These are phyloP conservation scores for Solanum pimpinellifolium DNA, from an alignment of 257 asterid species.

Conservation along the genomic window DNA sequence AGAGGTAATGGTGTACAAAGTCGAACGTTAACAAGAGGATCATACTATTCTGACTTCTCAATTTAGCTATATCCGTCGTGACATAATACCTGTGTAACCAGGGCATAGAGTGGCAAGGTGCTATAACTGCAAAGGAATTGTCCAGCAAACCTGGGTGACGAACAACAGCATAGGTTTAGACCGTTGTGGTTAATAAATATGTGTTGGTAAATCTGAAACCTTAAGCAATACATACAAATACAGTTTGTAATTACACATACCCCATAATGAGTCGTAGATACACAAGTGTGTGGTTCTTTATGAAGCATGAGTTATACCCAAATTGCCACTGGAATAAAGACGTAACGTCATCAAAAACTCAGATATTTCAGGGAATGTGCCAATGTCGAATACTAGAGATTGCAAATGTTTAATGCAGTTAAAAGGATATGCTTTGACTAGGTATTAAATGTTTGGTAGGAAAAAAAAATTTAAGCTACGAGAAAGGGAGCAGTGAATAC, in stretches of 20 bases:
- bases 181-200: neutral
- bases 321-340: constrained; percentile 82
- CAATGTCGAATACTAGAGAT: neutral
- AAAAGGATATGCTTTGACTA: neutral
- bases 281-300: constrained; percentile 62
- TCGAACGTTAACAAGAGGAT: neutral
- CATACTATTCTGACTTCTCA: neutral
- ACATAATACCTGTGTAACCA: constrained; percentile 69
- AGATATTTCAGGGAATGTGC: neutral
- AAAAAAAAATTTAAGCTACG: neutral
- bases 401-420: neutral
- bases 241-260: constrained; percentile 24
- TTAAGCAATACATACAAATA: neutral
- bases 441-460: neutral
- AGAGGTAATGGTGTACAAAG: neutral
- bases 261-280: constrained; percentile 77
- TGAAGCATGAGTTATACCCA: constrained; percentile 92
- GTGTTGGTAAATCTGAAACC: neutral
- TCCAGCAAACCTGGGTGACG: constrained; percentile 50
- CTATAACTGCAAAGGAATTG: constrained; percentile 91
- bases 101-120: constrained; percentile 85
- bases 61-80: neutral
- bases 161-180: neutral
- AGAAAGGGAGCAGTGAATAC: constrained; percentile 30
- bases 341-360: constrained; percentile 7